Conservation (phyloP, 2,329 filamentous ascomycete genomes). For the Neonectria coccinea region DNA sequence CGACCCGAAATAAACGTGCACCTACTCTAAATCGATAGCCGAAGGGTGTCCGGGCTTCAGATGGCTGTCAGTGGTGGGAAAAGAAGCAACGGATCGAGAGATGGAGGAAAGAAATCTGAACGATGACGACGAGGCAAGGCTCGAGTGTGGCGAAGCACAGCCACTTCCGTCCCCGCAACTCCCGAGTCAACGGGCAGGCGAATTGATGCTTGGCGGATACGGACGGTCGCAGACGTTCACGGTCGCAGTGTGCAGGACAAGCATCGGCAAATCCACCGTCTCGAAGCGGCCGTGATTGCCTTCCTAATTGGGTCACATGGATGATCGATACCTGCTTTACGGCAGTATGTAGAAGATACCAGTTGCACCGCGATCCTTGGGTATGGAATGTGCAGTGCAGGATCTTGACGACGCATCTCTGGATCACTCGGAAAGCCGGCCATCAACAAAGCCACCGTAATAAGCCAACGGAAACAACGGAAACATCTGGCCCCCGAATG, state of each 20-base stretch:
- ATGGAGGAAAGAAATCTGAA: constrained; percentile 17
- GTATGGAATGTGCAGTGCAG: background rate
- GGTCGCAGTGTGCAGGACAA: background rate
- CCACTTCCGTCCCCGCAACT: constrained; percentile 34
- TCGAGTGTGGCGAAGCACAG: constrained; percentile 45
- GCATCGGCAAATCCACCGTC: background rate
- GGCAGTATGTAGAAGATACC: background rate
- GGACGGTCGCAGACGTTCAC: background rate
- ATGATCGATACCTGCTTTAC: background rate
- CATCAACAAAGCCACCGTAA: background rate
- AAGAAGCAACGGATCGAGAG: constrained; percentile 2
- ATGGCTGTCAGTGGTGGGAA: constrained; percentile 6
- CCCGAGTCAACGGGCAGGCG: constrained; percentile 6
- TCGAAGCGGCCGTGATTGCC: background rate
- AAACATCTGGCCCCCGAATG: background rate
- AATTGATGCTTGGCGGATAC: background rate
- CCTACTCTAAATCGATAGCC: constrained; percentile 1
- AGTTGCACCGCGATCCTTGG: background rate
- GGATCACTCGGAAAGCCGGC: constrained; percentile 4
- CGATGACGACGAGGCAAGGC: constrained; percentile 34
- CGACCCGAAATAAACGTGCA: constrained; percentile 3
- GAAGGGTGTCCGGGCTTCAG: background rate
- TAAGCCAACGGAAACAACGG: constrained; percentile 5
- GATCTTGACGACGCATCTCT: constrained; percentile 1
- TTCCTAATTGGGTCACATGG: background rate